A percentile compares a stretch with the other conserved stretches of the same genome.
Conservation (phyloP, 257 asterid species). For the Penstemon davidsonii region DNA sequence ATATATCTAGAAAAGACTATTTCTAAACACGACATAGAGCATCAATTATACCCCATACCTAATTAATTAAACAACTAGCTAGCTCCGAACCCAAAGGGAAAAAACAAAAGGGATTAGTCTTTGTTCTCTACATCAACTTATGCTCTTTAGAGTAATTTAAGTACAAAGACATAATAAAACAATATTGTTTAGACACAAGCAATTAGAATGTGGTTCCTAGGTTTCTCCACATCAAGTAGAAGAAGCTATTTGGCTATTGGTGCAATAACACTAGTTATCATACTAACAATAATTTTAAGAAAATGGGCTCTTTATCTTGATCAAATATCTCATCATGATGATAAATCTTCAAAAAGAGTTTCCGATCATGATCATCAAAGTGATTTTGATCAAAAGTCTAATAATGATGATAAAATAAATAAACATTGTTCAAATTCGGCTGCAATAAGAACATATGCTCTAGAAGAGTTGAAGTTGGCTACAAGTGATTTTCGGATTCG, state of each 20-base stretch:
- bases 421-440: conserved; percentile 5
- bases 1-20: not conserved
- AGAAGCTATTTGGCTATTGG: conserved; percentile 53
- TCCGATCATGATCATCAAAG: conserved; percentile 9
- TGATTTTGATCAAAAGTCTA: conserved; percentile 25
- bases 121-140: not conserved
- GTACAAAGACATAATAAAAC: conserved; percentile 31
- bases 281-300: conserved; percentile 46
- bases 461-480: conserved; percentile 63
- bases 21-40: too few relatives aligned
- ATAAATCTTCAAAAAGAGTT: conserved; percentile 14
- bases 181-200: conserved; percentile 26
- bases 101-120: not conserved
- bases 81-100: not conserved
- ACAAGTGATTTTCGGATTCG: conserved; percentile 58
- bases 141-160: conserved; percentile 9
- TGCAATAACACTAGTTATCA: conserved; percentile 48
- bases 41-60: too few relatives aligned
- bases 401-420: not conserved
- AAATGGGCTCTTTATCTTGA: conserved; percentile 37
- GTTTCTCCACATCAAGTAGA: conserved; percentile 55
- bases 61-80: not conserved
- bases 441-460: conserved; percentile 58
- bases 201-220: conserved; percentile 54
- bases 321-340: conserved; percentile 15